phyloP scores from a whole-genome alignment of 2,329 filamentous ascomycete genomes.

The Botrytis squamosa region DNA sequence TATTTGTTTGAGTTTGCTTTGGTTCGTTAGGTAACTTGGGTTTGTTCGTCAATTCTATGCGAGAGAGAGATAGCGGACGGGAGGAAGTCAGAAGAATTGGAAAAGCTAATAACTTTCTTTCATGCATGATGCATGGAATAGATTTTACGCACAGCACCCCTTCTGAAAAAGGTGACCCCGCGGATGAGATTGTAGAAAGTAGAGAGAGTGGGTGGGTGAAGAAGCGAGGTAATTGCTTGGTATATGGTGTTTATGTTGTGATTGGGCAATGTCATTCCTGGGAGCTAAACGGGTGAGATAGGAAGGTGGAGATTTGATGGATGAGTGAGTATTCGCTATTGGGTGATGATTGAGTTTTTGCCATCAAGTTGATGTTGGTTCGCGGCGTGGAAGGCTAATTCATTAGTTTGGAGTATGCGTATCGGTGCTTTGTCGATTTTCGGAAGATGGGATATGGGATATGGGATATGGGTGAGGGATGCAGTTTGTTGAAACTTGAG shows the following conservation, averaged over 20 bases:
- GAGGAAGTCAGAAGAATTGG: neutral
- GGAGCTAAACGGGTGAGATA: neutral
- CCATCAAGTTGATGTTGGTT: slow-evolving; percentile 2
- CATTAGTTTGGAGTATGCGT: neutral
- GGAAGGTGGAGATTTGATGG: neutral
- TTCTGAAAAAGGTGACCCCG: neutral
- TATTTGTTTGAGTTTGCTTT: neutral
- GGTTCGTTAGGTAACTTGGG: neutral
- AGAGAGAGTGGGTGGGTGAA: neutral
- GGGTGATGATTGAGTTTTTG: neutral
- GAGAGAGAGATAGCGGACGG: neutral
- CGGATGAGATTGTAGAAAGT: neutral
- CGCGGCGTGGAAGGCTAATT: neutral
- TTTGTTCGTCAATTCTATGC: neutral
- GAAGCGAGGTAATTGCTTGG: slow-evolving; percentile 3
- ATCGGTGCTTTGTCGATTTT: neutral
- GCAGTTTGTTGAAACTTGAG: neutral
- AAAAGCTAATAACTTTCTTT: neutral
- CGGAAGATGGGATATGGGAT: neutral
- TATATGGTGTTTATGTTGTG: neutral
- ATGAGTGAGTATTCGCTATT: neutral
- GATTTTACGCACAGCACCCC: neutral
- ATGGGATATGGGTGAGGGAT: neutral
- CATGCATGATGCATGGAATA: slow-evolving; percentile 3
- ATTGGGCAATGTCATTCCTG: neutral